Evolutionary conservation across 2,329 filamentous ascomycete genomes (phyloP), one percentile per base, ranked within the genome.

Genomic region (Aspergillus carbonarius): DNA sequence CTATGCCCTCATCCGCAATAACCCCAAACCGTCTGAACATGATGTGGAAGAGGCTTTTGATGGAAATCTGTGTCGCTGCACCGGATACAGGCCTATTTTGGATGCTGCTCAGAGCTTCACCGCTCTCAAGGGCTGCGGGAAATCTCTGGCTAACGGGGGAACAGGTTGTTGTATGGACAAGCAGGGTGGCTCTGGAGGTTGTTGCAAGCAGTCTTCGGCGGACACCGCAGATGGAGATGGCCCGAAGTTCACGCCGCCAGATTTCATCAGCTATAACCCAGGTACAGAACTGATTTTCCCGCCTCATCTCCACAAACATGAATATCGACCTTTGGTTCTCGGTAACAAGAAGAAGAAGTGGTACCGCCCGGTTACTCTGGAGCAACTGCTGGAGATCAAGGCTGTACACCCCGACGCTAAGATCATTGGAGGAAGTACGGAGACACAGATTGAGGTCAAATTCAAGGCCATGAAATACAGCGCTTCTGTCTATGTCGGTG

Each of bases 381-480:
- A 91, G 39, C 93, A 99, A 71, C 81, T 99, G 15, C 83, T 98
- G 15, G 89, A 96, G 71, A 96, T 99, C 78, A 98, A 98, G 79
- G 87, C 83, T 67, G 87, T 85, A 0, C 88, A 92, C 65, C 93
- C 93, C 0, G 86, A 88, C 25, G 92, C 93, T 4, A 99, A 98
- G 76, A 87, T 99, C 61, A 96, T 99, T 61, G 93, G 92, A 51
- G 95, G 95, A 61, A 96, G 92, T 72, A 96, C 93, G 2, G 95
- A 99, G 75, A 98, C 93, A 0, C 95, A 98, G 76, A 98, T 99
- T 60, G 95, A 99, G 77, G 90, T 96, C 78, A 97, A 96, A 76
- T 98, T 99, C 84, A 98, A 98, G 79, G 92, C 89, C 1, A 85
- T 96, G 81, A 85, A 92, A 67, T 98, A 98, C 72, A 88, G 89